Evolutionary conservation across 2,329 filamentous ascomycete genomes (phyloP), one percentile per base, ranked within the genome.

Genomic region (Ophiostoma triangulosporum): DNA sequence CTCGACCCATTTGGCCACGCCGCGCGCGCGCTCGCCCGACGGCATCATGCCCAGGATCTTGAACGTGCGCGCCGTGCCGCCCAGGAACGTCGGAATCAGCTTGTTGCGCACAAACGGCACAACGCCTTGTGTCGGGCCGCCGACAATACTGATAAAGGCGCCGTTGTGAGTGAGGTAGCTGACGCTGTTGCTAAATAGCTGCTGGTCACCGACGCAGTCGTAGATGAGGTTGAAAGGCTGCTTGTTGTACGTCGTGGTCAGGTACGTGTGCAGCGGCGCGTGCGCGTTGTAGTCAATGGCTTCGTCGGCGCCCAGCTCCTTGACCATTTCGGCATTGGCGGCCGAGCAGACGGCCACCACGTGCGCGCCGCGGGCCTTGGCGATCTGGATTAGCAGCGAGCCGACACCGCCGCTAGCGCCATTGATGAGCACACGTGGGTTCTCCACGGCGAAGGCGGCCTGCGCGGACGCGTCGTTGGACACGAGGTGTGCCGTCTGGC

Each of bases 341-440:
- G 63, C 68, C 1, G 73, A 75, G 60, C 75, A 78, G 11, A 76
- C 68, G 0, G 64, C 75, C 1, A 70, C 69, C 1, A 78, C 68
- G 49, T 64, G 61, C 3, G 72, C 74, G 0, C 64, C 62, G 51
- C 64, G 57, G 38, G 70, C 66, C 57, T 73, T 65, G 58, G 64
- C 57, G n/a, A 74, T 68, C 62, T 77, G 74, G 48, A 75, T 62
- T 1, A 68, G 64, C 50, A 76, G 59, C 20, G 67, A 66, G 12
- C 74, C 74, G 6, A 77, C 70, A 12, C 73, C 74, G 0, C 74
- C 74, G 58, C 73, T 75, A 20, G 72, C 75, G 3, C 72, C 74
- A 57, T 76, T 74, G 4, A 77, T 64, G 48, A 77, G 58, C 33
- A 76, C 70, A 2, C 66, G 62, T 35, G 69, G 63, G 3, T 9